Evolutionary conservation across 2,329 filamentous ascomycete species (phyloP).

Genomic region (Parafenestella ontariensis): DNA sequence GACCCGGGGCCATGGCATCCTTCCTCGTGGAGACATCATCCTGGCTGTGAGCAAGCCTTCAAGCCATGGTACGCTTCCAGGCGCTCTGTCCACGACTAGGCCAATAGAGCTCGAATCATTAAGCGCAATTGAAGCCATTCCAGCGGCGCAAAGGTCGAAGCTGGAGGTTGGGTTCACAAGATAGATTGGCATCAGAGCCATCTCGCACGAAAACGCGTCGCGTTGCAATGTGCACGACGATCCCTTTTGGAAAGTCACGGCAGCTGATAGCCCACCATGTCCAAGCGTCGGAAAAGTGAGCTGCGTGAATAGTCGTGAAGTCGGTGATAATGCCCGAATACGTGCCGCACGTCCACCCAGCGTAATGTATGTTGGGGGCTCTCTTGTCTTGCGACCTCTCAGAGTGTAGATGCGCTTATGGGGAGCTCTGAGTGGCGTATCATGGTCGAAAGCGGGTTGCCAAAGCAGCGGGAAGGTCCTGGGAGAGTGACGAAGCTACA

Average conservation of each 20-base stretch:
- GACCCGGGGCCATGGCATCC: conserved; percentile 39
- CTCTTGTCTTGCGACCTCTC: background rate
- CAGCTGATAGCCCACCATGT: conserved; percentile 27
- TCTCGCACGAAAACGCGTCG: conserved; percentile 13
- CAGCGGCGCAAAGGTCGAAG: conserved; percentile 12
- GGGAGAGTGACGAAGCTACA: conserved; percentile 12
- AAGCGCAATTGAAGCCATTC: conserved; percentile 9
- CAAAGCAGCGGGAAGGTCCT: background rate
- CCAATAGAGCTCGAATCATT: background rate
- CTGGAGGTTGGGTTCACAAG: conserved; percentile 6
- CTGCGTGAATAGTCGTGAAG: background rate
- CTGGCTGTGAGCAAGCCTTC: conserved; percentile 1
- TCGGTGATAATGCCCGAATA: background rate
- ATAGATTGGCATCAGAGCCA: conserved; percentile 9
- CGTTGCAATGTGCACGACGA: conserved; percentile 22
- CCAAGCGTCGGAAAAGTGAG: conserved; percentile 7
- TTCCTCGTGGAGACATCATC: conserved; percentile 20
- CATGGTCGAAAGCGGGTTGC: background rate
- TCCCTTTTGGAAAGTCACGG: conserved; percentile 36
- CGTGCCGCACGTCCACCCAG: background rate
- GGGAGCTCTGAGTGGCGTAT: background rate
- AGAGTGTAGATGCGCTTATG: background rate
- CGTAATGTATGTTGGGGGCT: too few species aligned
- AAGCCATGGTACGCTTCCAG: conserved; percentile 12
- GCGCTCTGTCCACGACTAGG: conserved; percentile 2